phyloP scores from a whole-genome alignment of 371 early-diverging fungal species.

The Chytridium lagenaria region DNA sequence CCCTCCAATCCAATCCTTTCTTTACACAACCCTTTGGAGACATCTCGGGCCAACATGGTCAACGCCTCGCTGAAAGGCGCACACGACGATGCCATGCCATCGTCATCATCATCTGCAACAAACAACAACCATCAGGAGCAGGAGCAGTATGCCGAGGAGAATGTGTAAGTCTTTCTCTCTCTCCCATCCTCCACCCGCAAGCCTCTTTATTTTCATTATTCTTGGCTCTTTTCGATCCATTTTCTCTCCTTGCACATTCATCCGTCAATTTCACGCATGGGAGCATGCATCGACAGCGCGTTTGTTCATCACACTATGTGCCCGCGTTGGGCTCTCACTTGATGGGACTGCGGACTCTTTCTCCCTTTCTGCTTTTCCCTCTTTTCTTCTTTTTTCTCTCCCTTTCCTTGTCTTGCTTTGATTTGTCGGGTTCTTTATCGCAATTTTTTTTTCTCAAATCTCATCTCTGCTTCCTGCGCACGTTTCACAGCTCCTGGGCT shows the following conservation, averaged over 20 bases:
- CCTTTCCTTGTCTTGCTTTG: background rate
- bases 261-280: background rate
- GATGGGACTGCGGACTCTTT: too few species aligned
- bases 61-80: too few species aligned
- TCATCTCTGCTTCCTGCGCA: background rate
- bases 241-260: background rate
- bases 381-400: background rate
- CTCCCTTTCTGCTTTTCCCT: background rate
- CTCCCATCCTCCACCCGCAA: too few species aligned
- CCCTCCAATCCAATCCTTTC: background rate
- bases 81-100: too few species aligned
- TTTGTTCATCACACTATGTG: background rate
- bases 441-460: background rate
- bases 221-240: too few species aligned
- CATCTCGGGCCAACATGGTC: too few species aligned
- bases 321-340: background rate
- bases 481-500: slow-evolving; percentile 68
- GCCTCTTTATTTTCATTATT: too few species aligned
- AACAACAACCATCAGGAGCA: too few species aligned
- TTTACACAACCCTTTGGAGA: too few species aligned
- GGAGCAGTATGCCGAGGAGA: too few species aligned
- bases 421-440: background rate
- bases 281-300: background rate
- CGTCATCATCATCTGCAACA: too few species aligned
- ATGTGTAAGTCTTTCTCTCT: too few species aligned